phyloP scores from a whole-genome alignment of 768 basidiomycete species.

The Agrocybe chaxingu region DNA sequence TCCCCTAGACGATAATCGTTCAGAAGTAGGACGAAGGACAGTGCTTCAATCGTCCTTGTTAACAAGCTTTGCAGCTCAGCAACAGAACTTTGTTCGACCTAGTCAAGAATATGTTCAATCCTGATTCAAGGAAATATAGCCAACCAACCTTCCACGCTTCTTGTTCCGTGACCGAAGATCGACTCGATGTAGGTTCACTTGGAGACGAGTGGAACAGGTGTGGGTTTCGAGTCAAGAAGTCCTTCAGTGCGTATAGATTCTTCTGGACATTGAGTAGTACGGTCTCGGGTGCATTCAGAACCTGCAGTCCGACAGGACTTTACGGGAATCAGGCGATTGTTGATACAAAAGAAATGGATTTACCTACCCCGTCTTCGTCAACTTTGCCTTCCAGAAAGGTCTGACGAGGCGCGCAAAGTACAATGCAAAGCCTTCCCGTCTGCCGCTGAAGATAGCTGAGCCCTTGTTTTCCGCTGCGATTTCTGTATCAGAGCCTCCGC shows the following conservation, averaged over 20 bases:
- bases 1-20: conserved; percentile 90
- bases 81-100: conserved; percentile 86
- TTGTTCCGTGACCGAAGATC: conserved; percentile 64
- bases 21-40: conserved; percentile 89
- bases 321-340: neutral
- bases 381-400: conserved; percentile 82
- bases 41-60: conserved; percentile 85
- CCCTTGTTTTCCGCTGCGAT: conserved; percentile 61
- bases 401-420: conserved; percentile 84
- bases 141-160: conserved; percentile 82
- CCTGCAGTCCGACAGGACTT: conserved; percentile 37
- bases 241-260: conserved; percentile 74
- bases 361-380: conserved; percentile 56
- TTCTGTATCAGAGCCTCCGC: neutral
- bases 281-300: conserved; percentile 62
- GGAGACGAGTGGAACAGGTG: conserved; percentile 84
- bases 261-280: conserved; percentile 69
- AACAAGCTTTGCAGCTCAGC: conserved; percentile 72
- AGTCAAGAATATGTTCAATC: conserved; percentile 2
- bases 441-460: conserved; percentile 78
- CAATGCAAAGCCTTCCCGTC: conserved; percentile 83
- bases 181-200: conserved; percentile 58
- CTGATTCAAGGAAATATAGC: neutral
- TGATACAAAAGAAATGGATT: neutral
- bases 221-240: conserved; percentile 76